Evolutionary conservation across 75 land plant genomes (phyloP), one percentile per base, ranked within the genome.

Genomic region (Picea glauca): DNA sequence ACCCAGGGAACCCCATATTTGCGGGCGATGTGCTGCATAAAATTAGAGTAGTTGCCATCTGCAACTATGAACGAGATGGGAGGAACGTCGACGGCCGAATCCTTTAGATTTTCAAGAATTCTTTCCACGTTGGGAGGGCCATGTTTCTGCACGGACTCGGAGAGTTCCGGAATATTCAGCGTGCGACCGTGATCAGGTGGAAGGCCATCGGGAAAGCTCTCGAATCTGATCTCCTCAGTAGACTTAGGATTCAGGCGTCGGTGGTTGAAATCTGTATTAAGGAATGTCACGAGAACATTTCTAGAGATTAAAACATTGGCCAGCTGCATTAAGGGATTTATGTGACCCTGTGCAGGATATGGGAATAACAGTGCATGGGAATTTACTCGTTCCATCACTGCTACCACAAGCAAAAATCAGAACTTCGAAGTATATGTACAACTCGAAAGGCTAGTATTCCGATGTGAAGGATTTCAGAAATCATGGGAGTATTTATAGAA

Each of bases 131-230:
- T 72, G 4, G n/a, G 38, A 1, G 74, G 70, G 21, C 56, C 75
- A 23, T n/a, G 62, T 4, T 62, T 63, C 3, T 20, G 26, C 12
- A 60, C 43, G 43, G 80, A 78, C 8, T 73, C 60, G 40, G 60
- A 78, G 15, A 83, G 60, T 9, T 73, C 23, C 4, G 66, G 56
- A 11, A 83, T 62, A 58, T 78, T 70, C 33, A 73, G 80, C 13
- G 80, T 79, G 61, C 63, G 68, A 26, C 58, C 81, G 5, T 59
- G 46, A 11, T 72, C 40, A 0, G 81, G 77, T 21, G 81, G 78
- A 15, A 83, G 81, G 17, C 84, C 84, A 20, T 83, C 84, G 31
- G 81, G 78, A 26, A 83, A 74, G 76, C 77, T n/a, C 81, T 78
- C 67, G 59, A 83, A 83, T 4, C 60, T 32, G 50, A 83, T 65